These are phyloP conservation scores for Aureobasidium sp. DNA, from an alignment of 2,329 filamentous ascomycete genomes.

Conservation along the genomic window DNA sequence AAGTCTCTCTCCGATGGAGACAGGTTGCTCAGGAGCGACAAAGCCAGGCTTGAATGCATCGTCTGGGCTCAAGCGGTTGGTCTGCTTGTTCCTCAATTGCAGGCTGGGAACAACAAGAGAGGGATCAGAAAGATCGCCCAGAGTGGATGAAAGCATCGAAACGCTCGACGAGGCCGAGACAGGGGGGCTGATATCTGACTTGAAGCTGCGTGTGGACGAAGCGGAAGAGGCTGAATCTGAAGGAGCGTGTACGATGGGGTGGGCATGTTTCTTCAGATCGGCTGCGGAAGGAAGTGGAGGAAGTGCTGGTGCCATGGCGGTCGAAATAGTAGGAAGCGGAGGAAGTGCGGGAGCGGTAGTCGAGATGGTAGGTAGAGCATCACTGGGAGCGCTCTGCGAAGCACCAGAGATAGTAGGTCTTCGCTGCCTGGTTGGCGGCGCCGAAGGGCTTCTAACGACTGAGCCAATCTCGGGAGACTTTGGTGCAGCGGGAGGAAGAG, in stretches of 20 bases:
- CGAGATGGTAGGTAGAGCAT: not conserved
- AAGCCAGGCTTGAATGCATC: constrained; percentile 3
- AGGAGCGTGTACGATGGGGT: constrained; percentile 4
- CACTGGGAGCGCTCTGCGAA: not conserved
- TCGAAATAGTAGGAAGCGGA: not conserved
- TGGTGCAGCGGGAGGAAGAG: not conserved
- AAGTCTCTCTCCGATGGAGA: not conserved
- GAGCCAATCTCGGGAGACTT: not conserved
- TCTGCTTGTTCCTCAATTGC: constrained; percentile 7
- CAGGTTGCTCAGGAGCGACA: not conserved
- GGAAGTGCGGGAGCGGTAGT: constrained; percentile 21
- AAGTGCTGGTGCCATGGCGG: constrained; percentile 21
- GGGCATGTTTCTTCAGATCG: not conserved
- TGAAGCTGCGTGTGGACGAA: constrained; percentile 18
- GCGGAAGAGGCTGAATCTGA: constrained; percentile 14
- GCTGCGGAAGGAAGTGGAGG: not conserved
- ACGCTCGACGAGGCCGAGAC: constrained; percentile 25
- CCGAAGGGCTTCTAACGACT: constrained; percentile 7
- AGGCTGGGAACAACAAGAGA: constrained; percentile 6
- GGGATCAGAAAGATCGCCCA: not conserved
- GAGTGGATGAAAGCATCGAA: constrained; percentile 10
- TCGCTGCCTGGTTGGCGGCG: constrained; percentile 1
- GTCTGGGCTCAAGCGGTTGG: constrained; percentile 2
- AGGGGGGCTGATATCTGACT: constrained; percentile 21
- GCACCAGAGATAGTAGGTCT: constrained; percentile 8